Conservation (phyloP, 352 stramenopile genomes). For the Phytophthora pistaciae region DNA sequence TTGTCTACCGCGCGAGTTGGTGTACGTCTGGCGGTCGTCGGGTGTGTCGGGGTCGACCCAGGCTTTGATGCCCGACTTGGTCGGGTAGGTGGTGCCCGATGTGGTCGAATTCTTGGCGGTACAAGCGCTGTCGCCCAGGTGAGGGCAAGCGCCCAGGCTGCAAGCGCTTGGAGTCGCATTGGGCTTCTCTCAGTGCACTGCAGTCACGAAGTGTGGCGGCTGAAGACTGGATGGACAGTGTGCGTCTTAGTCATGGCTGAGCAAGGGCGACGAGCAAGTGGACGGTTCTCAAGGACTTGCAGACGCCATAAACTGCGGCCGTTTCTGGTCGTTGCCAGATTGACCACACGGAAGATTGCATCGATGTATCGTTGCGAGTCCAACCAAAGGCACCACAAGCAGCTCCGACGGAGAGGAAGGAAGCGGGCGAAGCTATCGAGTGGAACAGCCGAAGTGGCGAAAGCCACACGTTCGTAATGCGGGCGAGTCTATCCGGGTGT, state of each 20-base stretch:
- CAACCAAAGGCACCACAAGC: background rate
- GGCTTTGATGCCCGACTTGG: slow-evolving; percentile 41
- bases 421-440: background rate
- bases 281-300: no score
- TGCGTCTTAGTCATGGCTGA: background rate
- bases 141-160: slow-evolving; percentile 6
- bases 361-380: no score
- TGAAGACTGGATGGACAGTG: slow-evolving; percentile 3
- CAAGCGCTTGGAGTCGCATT: slow-evolving; percentile 6
- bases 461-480: background rate
- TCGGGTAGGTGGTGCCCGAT: slow-evolving; percentile 23
- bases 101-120: slow-evolving; percentile 27
- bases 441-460: slow-evolving; percentile 15
- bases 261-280: slow-evolving; percentile 1
- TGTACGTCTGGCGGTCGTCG: slow-evolving; percentile 33
- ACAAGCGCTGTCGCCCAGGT: background rate
- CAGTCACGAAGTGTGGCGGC: background rate
- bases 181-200: background rate
- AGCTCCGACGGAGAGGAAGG: background rate
- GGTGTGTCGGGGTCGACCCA: slow-evolving; percentile 56
- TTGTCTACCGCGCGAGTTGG: slow-evolving; percentile 60
- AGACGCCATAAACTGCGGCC: no score
- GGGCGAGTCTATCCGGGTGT: slow-evolving; percentile 5
- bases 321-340: no score
- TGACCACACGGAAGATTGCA: no score